These are phyloP conservation scores for Linnemannia zychae DNA, from an alignment of 192 early-diverging fungal genomes.

Conservation along the genomic window DNA sequence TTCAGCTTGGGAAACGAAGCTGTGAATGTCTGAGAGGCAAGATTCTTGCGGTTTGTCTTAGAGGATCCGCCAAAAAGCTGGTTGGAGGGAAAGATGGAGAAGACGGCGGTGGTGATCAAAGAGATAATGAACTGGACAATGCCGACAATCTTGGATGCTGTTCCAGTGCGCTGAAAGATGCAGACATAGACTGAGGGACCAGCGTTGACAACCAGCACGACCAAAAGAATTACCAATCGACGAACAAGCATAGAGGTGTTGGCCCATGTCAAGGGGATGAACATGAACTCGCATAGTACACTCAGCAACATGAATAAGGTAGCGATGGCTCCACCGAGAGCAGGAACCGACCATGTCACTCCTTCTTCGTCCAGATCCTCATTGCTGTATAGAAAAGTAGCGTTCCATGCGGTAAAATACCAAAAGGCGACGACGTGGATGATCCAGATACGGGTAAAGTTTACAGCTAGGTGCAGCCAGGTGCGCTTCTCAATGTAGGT, in stretches of 20 bases:
- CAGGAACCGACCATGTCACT: constrained; percentile 76
- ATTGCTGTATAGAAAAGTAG: constrained; percentile 73
- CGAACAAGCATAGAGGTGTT: constrained; percentile 67
- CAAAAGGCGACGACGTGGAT: constrained; percentile 84
- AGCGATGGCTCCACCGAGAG: constrained; percentile 77
- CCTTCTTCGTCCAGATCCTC: constrained; percentile 59
- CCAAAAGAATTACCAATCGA: constrained; percentile 64
- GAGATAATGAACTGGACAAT: constrained; percentile 79
- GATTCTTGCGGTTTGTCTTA: constrained; percentile 53
- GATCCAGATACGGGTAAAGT: constrained; percentile 90
- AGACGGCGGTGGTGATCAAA: constrained; percentile 72
- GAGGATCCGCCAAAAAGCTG: constrained; percentile 63
- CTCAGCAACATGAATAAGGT: constrained; percentile 76
- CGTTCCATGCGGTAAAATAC: constrained; percentile 84
- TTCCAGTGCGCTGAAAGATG: constrained; percentile 58
- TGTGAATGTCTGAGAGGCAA: constrained; percentile 73
- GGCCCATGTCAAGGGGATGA: constrained; percentile 72
- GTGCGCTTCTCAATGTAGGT: constrained; percentile 90
- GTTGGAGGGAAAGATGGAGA: constrained; percentile 77
- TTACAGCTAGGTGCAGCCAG: constrained; percentile 85
- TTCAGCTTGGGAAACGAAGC: constrained; percentile 81
- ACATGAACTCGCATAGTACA: constrained; percentile 77
- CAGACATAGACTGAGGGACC: constrained; percentile 74
- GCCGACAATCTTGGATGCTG: constrained; percentile 70
- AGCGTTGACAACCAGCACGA: constrained; percentile 73